Evolutionary conservation across 345 rosid species (phyloP), one percentile per base, ranked within the genome.

Genomic region (Syzygium aromaticum): DNA sequence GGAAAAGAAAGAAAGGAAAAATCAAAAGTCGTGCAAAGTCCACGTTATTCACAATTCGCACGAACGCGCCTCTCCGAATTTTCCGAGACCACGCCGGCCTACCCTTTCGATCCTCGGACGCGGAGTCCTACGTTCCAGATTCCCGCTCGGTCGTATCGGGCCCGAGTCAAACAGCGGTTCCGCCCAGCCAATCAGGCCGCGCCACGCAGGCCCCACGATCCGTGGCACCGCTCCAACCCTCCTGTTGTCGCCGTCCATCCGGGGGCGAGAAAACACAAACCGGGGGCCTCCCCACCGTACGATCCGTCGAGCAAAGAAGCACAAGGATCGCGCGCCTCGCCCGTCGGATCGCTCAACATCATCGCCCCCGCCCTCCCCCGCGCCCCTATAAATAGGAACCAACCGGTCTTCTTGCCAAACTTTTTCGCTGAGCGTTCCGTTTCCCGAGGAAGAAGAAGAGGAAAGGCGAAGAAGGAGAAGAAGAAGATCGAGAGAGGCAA

Each of bases 221-320:
- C 95, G 92, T 40, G 94, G 87, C 90, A 46, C 11, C 59, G 19
- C 30, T 22, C 9, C 40, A 23, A 78, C 23, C 0, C 17, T 14
- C 51, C 1, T 84, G 95, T 95, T 95, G 5, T n/a, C 17, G 86
- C 95, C 95, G 93, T 90, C 86, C 89, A 86, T 6, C 14, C 84
- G 25, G 5, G 4, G 4, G 1, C 4, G 85, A 94, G 94, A 91
- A 94, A 95, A 91, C 98, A 95, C 98, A 95, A 85, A 23, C 82
- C 78, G 52, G 56, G 51, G 67, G 25, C 28, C 86, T 90, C 21
- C 0, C 33, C 28, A 86, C 94, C 98, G 94, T 93, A 54, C n/a
- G 90, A 94, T 94, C 28, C 25, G 23, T 25, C 15, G 19, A 57
- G 25, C 54, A 90, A 88, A 88, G 89, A 92, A 96, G 89, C 97